These are phyloP conservation scores for Pascua sp. DNA, from an alignment of 1,284 basidiomycete species.

Conservation along the genomic window DNA sequence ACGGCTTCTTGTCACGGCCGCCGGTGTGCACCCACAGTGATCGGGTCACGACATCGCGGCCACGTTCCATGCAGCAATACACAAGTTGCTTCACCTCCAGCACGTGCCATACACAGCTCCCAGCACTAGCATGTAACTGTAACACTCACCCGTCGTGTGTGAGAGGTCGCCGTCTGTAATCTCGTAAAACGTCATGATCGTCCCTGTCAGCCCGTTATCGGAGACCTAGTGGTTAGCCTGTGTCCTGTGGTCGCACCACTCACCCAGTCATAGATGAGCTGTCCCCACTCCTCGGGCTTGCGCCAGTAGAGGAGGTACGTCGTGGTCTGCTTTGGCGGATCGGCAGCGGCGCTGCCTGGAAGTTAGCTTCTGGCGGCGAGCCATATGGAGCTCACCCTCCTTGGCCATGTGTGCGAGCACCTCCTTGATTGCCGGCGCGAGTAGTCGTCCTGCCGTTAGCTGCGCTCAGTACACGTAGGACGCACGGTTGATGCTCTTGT, in stretches of 20 bases:
- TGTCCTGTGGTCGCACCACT: slow-evolving; percentile 10
- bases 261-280: slow-evolving; percentile 55
- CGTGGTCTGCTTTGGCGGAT: slow-evolving; percentile 44
- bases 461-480: slow-evolving; percentile 7
- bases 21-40: no score
- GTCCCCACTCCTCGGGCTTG: slow-evolving; percentile 55
- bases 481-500: slow-evolving; percentile 45
- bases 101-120: background rate
- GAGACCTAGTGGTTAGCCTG: slow-evolving; percentile 38
- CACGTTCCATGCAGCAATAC: no score
- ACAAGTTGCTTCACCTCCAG: no score
- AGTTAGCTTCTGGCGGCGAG: background rate
- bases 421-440: slow-evolving; percentile 29
- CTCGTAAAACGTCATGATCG: slow-evolving; percentile 57
- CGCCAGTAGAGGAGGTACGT: slow-evolving; percentile 54
- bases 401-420: slow-evolving; percentile 40
- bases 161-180: slow-evolving; percentile 54
- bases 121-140: background rate
- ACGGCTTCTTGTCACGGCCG: no score
- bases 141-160: slow-evolving; percentile 39
- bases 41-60: no score
- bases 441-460: slow-evolving; percentile 28
- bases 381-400: slow-evolving; percentile 30
- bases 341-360: slow-evolving; percentile 39
- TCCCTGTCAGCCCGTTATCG: slow-evolving; percentile 53